phyloP scores from a whole-genome alignment of 2,329 filamentous ascomycete species.

The Colletotrichum siamense region DNA sequence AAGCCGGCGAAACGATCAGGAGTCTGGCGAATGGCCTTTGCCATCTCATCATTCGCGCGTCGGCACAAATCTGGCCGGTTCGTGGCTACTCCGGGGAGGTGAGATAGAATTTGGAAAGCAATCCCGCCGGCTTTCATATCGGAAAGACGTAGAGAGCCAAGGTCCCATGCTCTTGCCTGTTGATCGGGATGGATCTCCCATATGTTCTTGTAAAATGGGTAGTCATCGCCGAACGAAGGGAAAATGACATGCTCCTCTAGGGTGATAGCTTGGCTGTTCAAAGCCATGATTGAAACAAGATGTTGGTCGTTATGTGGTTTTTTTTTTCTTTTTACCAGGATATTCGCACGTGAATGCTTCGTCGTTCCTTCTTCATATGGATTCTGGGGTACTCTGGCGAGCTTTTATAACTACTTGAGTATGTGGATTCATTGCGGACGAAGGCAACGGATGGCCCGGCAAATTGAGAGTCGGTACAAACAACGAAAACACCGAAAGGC shows the following conservation, averaged over 20 bases:
- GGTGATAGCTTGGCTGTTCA: not conserved
- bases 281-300: not conserved
- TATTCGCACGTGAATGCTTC: rapidly evolving
- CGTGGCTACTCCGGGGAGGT: rapidly evolving
- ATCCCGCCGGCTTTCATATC: not conserved
- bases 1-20: not conserved
- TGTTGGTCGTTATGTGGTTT: not conserved
- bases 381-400: rapidly evolving
- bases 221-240: not conserved
- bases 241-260: not conserved
- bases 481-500: not conserved
- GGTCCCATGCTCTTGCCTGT: not conserved
- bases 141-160: not conserved
- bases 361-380: rapidly evolving
- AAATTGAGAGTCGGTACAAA: rapidly evolving
- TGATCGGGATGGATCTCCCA: not conserved
- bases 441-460: not conserved
- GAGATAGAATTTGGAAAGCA: not conserved
- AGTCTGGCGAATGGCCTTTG: not conserved
- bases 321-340: rapidly evolving
- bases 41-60: not conserved
- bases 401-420: rapidly evolving
- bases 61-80: not conserved
- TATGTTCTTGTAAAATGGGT: not conserved
- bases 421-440: not conserved